Evolutionary conservation across 805 yeast genomes (phyloP).

Genomic region (Metschnikowia peoriensis): DNA sequence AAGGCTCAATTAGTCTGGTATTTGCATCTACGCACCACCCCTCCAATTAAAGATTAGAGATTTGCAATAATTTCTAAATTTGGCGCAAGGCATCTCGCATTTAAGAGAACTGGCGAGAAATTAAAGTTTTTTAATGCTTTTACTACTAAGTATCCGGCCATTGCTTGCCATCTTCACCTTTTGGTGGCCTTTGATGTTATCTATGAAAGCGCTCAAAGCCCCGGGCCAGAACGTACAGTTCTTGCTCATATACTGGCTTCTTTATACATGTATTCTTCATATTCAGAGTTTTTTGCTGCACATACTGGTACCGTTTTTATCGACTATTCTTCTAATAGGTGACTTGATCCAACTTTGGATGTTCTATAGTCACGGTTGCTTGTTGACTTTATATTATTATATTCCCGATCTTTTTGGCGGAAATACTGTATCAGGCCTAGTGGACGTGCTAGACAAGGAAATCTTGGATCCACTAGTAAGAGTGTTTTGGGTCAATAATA

Average conservation of each 20-base stretch:
- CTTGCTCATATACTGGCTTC: constrained; percentile 15
- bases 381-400: constrained; percentile 8
- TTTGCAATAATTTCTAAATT: not conserved
- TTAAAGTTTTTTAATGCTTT: not conserved
- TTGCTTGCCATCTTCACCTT: constrained; percentile 8
- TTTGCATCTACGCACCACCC: too few relatives aligned
- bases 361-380: constrained; percentile 18
- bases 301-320: constrained; percentile 4
- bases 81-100: not conserved
- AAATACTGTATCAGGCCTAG: not conserved
- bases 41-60: too few relatives aligned
- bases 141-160: constrained; percentile 1
- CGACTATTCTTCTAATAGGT: not conserved
- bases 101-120: too few relatives aligned
- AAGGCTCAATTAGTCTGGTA: too few relatives aligned
- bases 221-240: constrained; percentile 11
- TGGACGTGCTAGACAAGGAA: constrained; percentile 4
- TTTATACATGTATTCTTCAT: constrained; percentile 6
- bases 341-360: constrained; percentile 13
- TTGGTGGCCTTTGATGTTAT: constrained; percentile 15
- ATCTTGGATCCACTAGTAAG: constrained; percentile 9
- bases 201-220: constrained; percentile 10
- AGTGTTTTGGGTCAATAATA: constrained; percentile 7
- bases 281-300: constrained; percentile 1
- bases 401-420: constrained; percentile 6